Evolutionary conservation across 345 rosid species (phyloP).

Genomic region (Moringa oleifera): DNA sequence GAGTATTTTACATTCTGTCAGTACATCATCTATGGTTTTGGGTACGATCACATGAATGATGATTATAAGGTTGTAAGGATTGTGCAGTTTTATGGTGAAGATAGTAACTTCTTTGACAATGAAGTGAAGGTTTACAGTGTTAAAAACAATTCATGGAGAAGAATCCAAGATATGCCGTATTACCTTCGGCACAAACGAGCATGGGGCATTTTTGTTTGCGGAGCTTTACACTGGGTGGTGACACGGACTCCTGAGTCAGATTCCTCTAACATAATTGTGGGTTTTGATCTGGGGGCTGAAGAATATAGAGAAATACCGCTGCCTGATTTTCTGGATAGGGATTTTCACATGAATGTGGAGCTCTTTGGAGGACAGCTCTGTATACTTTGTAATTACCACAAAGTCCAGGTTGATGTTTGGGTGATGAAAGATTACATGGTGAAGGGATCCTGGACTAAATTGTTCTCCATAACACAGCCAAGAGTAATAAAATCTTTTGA

Average conservation of each 20-base stretch:
- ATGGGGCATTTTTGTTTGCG: constrained; percentile 32
- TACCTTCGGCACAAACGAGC: constrained; percentile 21
- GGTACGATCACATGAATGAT: no score
- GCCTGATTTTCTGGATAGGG: constrained; percentile 13
- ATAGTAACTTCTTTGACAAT: constrained; percentile 10
- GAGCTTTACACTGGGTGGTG: constrained; percentile 36
- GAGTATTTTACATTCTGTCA: no score
- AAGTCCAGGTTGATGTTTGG: constrained; percentile 16
- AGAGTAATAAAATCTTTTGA: neutral
- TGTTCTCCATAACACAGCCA: constrained; percentile 3
- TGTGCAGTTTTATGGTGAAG: constrained; percentile 21
- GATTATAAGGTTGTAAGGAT: constrained; percentile 9
- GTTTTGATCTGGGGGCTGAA: constrained; percentile 19
- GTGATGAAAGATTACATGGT: constrained; percentile 18
- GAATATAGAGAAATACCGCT: constrained; percentile 14
- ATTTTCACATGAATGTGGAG: constrained; percentile 18
- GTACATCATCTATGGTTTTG: no score
- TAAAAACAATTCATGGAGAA: constrained; percentile 32
- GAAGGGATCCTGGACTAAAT: constrained; percentile 15
- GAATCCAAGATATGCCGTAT: constrained; percentile 24
- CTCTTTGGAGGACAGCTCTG: constrained; percentile 22
- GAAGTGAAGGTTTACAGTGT: constrained; percentile 37
- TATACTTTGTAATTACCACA: constrained; percentile 10
- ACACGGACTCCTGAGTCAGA: no score
- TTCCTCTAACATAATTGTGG: constrained; percentile 20